Base-by-base conservation (phyloP, 2,329 filamentous ascomycete species). In the Alternaria hordeiaustralica region DNA sequence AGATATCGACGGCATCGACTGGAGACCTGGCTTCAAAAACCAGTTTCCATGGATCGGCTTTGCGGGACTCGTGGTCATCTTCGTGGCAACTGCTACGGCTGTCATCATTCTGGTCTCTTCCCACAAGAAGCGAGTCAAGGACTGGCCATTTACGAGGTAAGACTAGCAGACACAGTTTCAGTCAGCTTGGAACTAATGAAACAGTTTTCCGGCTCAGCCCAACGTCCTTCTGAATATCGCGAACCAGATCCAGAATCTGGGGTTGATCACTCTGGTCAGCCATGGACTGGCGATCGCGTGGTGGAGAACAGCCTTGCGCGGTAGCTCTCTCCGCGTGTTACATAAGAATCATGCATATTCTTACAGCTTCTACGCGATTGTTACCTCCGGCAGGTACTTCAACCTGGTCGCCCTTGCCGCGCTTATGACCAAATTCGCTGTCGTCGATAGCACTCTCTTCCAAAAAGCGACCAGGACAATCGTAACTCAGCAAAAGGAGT, bases 201-300 rank as follows among this genome's bases (percentile, higher is more conserved):
- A 18, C n/a, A 50, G 47, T 9, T 30, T 69, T 3, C 61, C 70
- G 13, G 57, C 68, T n/a, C 67, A 71, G 33, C 71, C 70, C 45
- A 74, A 74, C 64, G 71, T 73, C 13, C 47, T 74, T 15, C 68
- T 74, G 58, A 74, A 74, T 55, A 65, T 74, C 18, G 70, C 70
- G 3, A 72, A 74, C 21, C 71, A 74, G 49, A 61, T 74, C 10
- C 67, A 71, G 13, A 74, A 74, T 36, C 55, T 74, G 3, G 69
- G 71, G 3, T 43, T 74, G 5, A 65, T 74, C 23, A 73, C 70
- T 4, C 46, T 72, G 54, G 64, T 74, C 23, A 68, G 47, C 21
- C 71, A 73, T 50, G 71, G 70, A 20, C 54, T 74, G 18, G 70
- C 70, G n/a, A 72, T 74, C 15, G 70, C 70, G 5, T 74, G 70